Evolutionary conservation across 257 asterid genomes (phyloP).

Genomic region (Solanum chiquidenum): DNA sequence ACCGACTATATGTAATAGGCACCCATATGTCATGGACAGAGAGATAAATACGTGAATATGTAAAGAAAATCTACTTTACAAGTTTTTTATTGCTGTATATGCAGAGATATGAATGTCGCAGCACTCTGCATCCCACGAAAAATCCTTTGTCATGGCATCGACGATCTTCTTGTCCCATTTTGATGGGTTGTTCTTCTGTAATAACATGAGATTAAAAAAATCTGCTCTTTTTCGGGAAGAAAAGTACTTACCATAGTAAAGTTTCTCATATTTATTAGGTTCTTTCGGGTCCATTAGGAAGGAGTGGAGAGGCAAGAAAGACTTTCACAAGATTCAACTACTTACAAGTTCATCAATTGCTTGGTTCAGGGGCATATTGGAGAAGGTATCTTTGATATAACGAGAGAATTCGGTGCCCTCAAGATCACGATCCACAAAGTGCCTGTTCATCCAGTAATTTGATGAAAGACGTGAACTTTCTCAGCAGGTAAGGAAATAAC

Average conservation of each 20-base stretch:
- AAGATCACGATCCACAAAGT: constrained; percentile 15
- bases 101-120: constrained; percentile 50
- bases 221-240: not conserved
- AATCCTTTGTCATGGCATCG: constrained; percentile 55
- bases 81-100: constrained; percentile 30
- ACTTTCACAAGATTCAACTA: not conserved
- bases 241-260: not conserved
- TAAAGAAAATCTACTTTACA: constrained; percentile 9
- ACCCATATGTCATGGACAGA: not conserved
- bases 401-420: constrained; percentile 30
- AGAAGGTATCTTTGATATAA: constrained; percentile 34
- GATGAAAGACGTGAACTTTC: not conserved
- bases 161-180: constrained; percentile 43
- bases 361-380: constrained; percentile 38
- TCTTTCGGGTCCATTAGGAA: not conserved
- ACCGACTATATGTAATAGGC: not conserved
- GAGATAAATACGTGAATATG: not conserved
- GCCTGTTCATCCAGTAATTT: constrained; percentile 26
- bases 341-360: constrained; percentile 67
- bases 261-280: not conserved
- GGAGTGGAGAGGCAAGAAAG: not conserved
- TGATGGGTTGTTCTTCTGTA: constrained; percentile 47
- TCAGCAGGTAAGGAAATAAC: not conserved
- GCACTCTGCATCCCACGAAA: constrained; percentile 71
- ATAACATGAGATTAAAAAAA: not conserved